phyloP scores from a whole-genome alignment of 768 basidiomycete species.

The Lentinula lateritia region DNA sequence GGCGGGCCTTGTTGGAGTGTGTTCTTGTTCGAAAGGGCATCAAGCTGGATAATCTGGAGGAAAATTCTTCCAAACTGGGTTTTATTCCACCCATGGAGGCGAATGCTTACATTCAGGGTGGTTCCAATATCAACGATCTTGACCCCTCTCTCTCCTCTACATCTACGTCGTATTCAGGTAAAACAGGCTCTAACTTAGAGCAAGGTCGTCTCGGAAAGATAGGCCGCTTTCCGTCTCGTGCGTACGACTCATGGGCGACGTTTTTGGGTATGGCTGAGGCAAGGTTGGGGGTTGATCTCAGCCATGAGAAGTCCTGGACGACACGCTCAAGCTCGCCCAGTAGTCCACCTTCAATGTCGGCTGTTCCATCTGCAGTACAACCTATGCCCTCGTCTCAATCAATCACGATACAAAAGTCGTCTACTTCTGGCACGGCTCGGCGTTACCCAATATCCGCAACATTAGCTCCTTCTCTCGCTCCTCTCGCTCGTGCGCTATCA shows the following conservation, averaged over 20 bases:
- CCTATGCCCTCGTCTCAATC: no score
- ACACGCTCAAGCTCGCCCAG: background rate
- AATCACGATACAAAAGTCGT: background rate
- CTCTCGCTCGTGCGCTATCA: conserved; percentile 26
- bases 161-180: background rate
- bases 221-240: conserved; percentile 35
- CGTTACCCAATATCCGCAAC: background rate
- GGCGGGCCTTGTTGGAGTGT: conserved; percentile 54
- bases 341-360: background rate
- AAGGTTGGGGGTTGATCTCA: conserved; percentile 3
- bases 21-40: background rate
- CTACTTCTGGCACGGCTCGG: background rate
- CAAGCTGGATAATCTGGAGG: background rate
- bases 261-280: conserved; percentile 21
- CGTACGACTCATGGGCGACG: conserved; percentile 35
- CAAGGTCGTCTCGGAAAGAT: conserved; percentile 31
- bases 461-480: background rate
- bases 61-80: no score
- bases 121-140: background rate
- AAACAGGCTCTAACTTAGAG: conserved; percentile 13
- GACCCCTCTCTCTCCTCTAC: background rate
- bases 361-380: no score
- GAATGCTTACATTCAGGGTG: background rate
- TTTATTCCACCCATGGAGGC: conserved; percentile 14
- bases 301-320: background rate